Evolutionary conservation across 495 filamentous ascomycete species (phyloP).

Genomic region (Tuber aestivum): DNA sequence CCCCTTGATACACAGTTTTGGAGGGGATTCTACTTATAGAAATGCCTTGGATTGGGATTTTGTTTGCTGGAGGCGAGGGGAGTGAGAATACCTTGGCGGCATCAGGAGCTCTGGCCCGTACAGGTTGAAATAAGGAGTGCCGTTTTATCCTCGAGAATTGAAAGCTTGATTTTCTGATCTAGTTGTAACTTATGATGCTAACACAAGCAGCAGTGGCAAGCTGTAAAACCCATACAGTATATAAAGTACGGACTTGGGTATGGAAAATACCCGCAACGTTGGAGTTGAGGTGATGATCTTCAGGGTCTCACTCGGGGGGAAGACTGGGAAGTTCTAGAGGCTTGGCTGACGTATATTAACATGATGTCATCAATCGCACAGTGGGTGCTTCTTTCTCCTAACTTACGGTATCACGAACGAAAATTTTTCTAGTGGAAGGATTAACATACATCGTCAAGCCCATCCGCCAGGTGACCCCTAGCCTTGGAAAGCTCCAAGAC

Average conservation of each 20-base stretch:
- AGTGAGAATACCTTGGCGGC: background rate
- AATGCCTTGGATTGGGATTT: background rate
- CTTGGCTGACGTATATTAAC: conserved; percentile 26
- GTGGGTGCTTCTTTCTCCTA: conserved; percentile 8
- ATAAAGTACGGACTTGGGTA: background rate
- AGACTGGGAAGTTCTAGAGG: background rate
- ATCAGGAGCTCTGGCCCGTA: background rate
- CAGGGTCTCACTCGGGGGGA: background rate
- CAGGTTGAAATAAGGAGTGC: background rate
- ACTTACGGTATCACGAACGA: background rate
- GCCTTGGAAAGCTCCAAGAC: background rate
- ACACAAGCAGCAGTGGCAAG: background rate
- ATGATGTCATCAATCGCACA: conserved; percentile 30
- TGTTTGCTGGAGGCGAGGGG: background rate
- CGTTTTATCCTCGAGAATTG: background rate
- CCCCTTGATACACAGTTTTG: background rate
- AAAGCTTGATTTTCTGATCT: background rate
- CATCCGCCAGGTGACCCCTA: background rate
- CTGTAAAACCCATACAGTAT: background rate
- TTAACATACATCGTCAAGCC: background rate
- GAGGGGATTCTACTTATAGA: background rate
- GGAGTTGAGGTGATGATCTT: background rate
- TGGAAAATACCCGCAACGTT: background rate
- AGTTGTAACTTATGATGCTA: background rate
- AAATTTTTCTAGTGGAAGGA: background rate